These are phyloP conservation scores for Tanacetum coccineum DNA, from an alignment of 129 eudicot genomes.

Conservation along the genomic window DNA sequence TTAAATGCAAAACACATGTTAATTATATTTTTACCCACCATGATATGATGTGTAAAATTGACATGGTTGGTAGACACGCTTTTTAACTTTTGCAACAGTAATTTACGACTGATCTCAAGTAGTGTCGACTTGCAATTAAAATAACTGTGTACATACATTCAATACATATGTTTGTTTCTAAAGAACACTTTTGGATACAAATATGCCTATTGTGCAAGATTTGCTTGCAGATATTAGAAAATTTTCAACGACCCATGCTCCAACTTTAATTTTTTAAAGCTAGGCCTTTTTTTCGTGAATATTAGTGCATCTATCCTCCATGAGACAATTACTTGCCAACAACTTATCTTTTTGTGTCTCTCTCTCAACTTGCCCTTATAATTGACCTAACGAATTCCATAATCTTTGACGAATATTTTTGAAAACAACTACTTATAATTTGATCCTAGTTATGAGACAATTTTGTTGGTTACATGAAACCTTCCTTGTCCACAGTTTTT, in stretches of 20 bases:
- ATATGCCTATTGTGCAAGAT: background rate
- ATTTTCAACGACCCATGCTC: background rate
- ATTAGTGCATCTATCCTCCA: slow-evolving; percentile 28
- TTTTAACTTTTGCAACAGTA: background rate
- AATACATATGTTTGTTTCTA: background rate
- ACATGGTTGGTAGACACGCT: background rate
- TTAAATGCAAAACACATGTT: background rate
- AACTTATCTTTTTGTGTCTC: slow-evolving; percentile 13
- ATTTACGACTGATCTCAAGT: too few species aligned
- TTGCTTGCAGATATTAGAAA: background rate
- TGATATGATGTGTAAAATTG: slow-evolving; percentile 12
- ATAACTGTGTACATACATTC: too few species aligned
- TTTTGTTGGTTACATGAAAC: background rate
- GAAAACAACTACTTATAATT: background rate
- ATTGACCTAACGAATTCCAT: slow-evolving; percentile 23
- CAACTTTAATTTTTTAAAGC: slow-evolving; percentile 19
- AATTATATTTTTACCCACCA: background rate
- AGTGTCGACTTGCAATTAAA: too few species aligned
- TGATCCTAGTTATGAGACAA: slow-evolving; percentile 24
- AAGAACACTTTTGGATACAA: background rate
- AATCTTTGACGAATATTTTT: slow-evolving; percentile 14
- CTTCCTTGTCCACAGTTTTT: background rate
- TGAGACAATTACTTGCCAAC: slow-evolving; percentile 23
- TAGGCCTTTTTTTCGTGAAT: slow-evolving; percentile 11
- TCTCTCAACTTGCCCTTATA: slow-evolving; percentile 8